Evolutionary conservation across 2,329 filamentous ascomycete genomes (phyloP).

Genomic region (Elsinoe australis): DNA sequence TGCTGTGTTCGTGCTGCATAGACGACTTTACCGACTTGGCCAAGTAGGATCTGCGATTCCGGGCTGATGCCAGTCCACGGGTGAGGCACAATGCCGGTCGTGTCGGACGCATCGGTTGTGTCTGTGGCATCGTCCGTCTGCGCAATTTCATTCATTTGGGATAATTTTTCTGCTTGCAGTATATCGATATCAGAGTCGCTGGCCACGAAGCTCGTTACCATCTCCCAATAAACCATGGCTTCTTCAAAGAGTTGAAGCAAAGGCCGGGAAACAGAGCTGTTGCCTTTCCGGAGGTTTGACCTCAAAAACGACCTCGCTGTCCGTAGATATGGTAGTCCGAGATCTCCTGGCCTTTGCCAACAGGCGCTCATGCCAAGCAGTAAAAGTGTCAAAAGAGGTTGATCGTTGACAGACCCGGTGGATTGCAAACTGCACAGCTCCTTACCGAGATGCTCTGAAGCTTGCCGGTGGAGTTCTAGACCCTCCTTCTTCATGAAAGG

Average conservation of each 20-base stretch:
- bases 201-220: constrained; percentile 48
- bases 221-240: constrained; percentile 53
- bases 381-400: constrained; percentile 46
- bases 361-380: constrained; percentile 54
- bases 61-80: constrained; percentile 45
- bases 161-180: constrained; percentile 6
- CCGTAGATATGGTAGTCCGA: constrained; percentile 48
- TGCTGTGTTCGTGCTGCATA: constrained; percentile 20
- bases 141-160: constrained; percentile 11
- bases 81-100: constrained; percentile 29
- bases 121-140: too few relatives aligned
- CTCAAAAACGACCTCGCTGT: constrained; percentile 38
- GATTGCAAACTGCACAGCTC: constrained; percentile 29
- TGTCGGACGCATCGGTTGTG: constrained; percentile 17
- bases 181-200: constrained; percentile 29
- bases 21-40: constrained; percentile 37
- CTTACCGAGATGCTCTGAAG: constrained; percentile 43
- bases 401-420: constrained; percentile 21
- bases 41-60: constrained; percentile 39
- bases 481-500: constrained; percentile 23
- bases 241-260: constrained; percentile 47
- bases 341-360: constrained; percentile 51
- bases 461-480: constrained; percentile 22
- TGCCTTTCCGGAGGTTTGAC: constrained; percentile 36
- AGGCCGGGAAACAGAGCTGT: constrained; percentile 30